Conservation (phyloP, 2,329 filamentous ascomycete genomes). For the Lecanicillium sp. region DNA sequence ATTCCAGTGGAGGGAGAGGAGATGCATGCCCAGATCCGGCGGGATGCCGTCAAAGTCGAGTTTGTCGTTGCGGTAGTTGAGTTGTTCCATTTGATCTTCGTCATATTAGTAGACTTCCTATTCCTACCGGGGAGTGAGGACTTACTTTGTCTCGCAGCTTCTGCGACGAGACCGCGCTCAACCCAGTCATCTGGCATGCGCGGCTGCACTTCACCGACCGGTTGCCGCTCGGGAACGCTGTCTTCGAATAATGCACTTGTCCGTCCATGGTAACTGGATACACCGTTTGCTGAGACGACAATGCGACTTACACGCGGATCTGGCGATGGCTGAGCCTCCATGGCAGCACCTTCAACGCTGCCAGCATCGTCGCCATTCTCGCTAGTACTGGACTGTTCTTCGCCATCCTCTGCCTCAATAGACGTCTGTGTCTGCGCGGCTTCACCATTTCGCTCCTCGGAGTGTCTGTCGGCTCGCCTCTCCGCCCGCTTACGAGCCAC, state of each 20-base stretch:
- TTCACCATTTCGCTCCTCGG: too few species aligned
- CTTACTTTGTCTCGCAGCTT: slow-evolving; percentile 35
- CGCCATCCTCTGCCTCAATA: too few species aligned
- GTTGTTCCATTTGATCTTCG: slow-evolving; percentile 38
- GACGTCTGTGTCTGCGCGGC: too few species aligned
- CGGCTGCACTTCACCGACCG: slow-evolving; percentile 12
- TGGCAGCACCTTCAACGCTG: slow-evolving; percentile 15
- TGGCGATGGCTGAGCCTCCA: not conserved
- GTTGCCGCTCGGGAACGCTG: slow-evolving; percentile 13
- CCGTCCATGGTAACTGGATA: slow-evolving; percentile 40
- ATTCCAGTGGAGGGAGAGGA: slow-evolving; percentile 45
- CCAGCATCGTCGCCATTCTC: slow-evolving; percentile 4
- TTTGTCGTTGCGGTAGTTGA: slow-evolving; percentile 29
- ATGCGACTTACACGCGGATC: slow-evolving; percentile 24
- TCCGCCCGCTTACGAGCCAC: slow-evolving; percentile 6
- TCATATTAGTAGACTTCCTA: slow-evolving; percentile 1
- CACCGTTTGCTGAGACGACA: slow-evolving; percentile 29
- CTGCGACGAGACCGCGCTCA: slow-evolving; percentile 36
- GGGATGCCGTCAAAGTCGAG: slow-evolving; percentile 50
- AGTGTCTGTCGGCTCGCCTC: too few species aligned
- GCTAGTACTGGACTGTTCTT: not conserved
- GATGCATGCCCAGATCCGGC: slow-evolving; percentile 41
- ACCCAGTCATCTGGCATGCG: slow-evolving; percentile 30
- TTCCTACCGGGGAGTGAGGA: too few species aligned
- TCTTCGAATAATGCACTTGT: slow-evolving; percentile 42